A percentile compares a stretch with the other conserved stretches of the same genome.
Evolutionary conservation across 495 filamentous ascomycete genomes (phyloP).

Genomic region (Aspergillus leporis): DNA sequence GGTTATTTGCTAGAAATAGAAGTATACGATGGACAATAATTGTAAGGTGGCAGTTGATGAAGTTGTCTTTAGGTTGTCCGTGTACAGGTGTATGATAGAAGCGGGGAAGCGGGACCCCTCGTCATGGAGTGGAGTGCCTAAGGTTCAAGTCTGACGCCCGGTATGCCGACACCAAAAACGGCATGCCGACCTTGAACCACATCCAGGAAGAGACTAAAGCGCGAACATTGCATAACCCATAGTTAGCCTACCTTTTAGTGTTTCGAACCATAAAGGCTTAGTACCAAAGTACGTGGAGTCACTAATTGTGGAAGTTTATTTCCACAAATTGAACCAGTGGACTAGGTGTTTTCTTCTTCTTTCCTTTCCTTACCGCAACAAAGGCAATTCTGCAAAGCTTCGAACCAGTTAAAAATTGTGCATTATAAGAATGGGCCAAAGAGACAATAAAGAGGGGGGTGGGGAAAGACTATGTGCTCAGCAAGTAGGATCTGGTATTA

Average conservation of each 20-base stretch:
- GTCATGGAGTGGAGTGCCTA: conserved; percentile 14
- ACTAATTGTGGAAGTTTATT: too few relatives aligned
- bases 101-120: conserved; percentile 25
- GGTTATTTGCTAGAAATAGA: background rate
- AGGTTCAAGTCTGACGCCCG: background rate
- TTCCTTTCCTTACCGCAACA: background rate
- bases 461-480: background rate
- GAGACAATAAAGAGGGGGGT: background rate
- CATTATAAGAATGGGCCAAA: background rate
- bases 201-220: background rate
- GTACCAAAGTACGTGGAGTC: too few relatives aligned
- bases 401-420: background rate
- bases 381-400: background rate
- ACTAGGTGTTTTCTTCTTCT: background rate
- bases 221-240: background rate
- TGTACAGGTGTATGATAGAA: conserved; percentile 20
- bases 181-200: conserved; percentile 9
- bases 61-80: conserved; percentile 3
- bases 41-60: background rate
- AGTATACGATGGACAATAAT: background rate
- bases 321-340: too few relatives aligned
- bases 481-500: background rate
- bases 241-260: background rate
- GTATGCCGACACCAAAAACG: conserved; percentile 15
- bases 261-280: background rate